phyloP scores from a whole-genome alignment of 73 alveolate genomes.

The Blepharisma stoltei region DNA sequence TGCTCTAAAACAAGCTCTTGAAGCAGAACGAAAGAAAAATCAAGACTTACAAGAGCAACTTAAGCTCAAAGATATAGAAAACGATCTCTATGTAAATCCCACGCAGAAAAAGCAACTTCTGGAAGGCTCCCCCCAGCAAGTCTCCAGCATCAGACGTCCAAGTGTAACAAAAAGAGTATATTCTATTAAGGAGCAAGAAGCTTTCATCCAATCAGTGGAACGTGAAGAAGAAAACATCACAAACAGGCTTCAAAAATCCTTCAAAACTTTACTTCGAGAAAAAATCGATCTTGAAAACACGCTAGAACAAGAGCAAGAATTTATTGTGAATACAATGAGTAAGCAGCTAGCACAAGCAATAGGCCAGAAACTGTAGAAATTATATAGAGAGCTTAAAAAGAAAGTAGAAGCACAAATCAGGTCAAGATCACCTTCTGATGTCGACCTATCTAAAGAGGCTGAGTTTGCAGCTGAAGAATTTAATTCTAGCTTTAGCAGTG shows the following conservation, averaged over 20 bases:
- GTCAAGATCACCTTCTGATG: background rate
- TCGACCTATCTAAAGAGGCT: background rate
- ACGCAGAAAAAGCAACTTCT: slow-evolving; percentile 13
- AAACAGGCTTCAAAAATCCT: background rate
- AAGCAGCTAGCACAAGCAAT: slow-evolving; percentile 14
- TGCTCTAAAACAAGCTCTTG: slow-evolving; percentile 1
- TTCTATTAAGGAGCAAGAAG: slow-evolving; percentile 4
- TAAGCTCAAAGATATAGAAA: background rate
- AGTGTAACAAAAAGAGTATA: too few relatives aligned
- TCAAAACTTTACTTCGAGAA: slow-evolving; percentile 5
- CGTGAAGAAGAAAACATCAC: slow-evolving; percentile 22
- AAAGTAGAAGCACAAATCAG: background rate
- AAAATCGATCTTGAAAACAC: slow-evolving; percentile 21
- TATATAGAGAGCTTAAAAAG: background rate
- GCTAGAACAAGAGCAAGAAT: slow-evolving; percentile 24
- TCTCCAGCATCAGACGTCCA: background rate
- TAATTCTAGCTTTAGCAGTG: slow-evolving; percentile 14
- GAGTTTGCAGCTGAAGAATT: background rate
- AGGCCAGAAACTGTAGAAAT: background rate
- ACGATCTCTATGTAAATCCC: background rate
- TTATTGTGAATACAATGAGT: slow-evolving; percentile 23
- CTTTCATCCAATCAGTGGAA: background rate
- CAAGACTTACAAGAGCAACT: background rate
- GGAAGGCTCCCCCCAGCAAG: background rate
- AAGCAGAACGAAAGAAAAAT: slow-evolving; percentile 19